phyloP scores from a whole-genome alignment of 1,284 basidiomycete species.

The Ganoderma lucidum region DNA sequence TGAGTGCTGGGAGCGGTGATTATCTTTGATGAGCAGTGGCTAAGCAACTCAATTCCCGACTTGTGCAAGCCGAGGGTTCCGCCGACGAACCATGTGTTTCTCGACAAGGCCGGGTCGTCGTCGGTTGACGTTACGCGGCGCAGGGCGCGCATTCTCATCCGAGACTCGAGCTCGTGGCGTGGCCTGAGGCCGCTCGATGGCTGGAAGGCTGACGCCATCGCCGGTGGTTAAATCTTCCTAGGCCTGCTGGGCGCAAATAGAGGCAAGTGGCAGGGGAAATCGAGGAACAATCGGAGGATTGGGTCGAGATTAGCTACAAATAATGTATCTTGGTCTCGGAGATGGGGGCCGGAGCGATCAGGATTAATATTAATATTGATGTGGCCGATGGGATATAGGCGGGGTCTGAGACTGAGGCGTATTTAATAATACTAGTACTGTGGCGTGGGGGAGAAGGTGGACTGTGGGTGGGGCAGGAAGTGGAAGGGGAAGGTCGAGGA shows the following conservation, averaged over 20 bases:
- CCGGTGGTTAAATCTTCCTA: slow-evolving; percentile 5
- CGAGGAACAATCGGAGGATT: slow-evolving; percentile 19
- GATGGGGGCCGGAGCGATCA: slow-evolving; percentile 4
- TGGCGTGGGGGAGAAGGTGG: background rate
- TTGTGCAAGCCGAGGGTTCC: background rate
- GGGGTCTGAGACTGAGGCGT: slow-evolving; percentile 3
- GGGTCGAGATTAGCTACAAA: slow-evolving; percentile 29
- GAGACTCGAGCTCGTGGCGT: slow-evolving; percentile 6
- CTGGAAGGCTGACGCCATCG: background rate
- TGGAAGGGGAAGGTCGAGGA: background rate
- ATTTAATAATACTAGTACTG: background rate
- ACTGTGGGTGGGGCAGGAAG: background rate
- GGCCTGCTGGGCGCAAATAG: slow-evolving; percentile 2
- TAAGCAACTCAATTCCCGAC: slow-evolving; percentile 7
- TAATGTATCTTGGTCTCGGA: slow-evolving; percentile 27
- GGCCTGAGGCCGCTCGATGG: background rate
- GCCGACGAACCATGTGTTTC: background rate
- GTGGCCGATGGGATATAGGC: slow-evolving; percentile 2
- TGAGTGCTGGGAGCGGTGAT: background rate
- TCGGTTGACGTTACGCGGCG: slow-evolving; percentile 17
- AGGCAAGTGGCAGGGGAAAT: slow-evolving; percentile 14
- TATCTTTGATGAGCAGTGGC: slow-evolving; percentile 2
- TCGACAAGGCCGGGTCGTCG: background rate
- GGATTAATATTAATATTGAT: slow-evolving; percentile 22
- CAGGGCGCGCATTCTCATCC: background rate